These are phyloP conservation scores for Fusarium papillatum DNA, from an alignment of 2,329 filamentous ascomycete genomes.

Conservation along the genomic window DNA sequence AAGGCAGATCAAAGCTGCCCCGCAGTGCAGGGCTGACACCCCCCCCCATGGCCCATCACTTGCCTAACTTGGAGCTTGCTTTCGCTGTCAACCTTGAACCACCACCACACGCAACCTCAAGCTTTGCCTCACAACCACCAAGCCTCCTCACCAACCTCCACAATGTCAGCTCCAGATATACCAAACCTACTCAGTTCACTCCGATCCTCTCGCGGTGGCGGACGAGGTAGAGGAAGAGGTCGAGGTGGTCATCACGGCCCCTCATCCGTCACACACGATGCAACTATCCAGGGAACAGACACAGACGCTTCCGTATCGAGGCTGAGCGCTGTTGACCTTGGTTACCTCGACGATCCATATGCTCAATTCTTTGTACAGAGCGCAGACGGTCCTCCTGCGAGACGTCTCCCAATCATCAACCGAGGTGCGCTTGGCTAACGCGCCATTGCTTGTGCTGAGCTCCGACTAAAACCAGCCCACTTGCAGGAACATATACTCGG, in stretches of 20 bases:
- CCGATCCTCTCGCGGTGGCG: constrained; percentile 52
- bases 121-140: background rate
- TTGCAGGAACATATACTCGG: constrained; percentile 88
- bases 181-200: constrained; percentile 78
- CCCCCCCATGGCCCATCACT: constrained; percentile 13
- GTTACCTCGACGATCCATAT: constrained; percentile 88
- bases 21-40: constrained; percentile 10
- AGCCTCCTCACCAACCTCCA: background rate
- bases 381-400: constrained; percentile 61
- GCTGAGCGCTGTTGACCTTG: constrained; percentile 87
- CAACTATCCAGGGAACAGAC: constrained; percentile 89
- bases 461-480: constrained; percentile 28
- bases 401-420: constrained; percentile 93
- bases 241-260: constrained; percentile 50
- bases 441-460: constrained; percentile 14
- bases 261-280: constrained; percentile 69
- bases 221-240: constrained; percentile 42
- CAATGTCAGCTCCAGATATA: constrained; percentile 81
- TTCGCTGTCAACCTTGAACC: background rate
- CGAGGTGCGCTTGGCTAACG: constrained; percentile 73
- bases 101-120: background rate
- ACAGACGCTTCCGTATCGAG: constrained; percentile 91
- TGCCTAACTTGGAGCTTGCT: background rate
- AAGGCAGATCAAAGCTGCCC: background rate
- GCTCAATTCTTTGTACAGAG: constrained; percentile 76